Evolutionary conservation across 495 filamentous ascomycete species (phyloP).

Genomic region (Platismatia glauca): DNA sequence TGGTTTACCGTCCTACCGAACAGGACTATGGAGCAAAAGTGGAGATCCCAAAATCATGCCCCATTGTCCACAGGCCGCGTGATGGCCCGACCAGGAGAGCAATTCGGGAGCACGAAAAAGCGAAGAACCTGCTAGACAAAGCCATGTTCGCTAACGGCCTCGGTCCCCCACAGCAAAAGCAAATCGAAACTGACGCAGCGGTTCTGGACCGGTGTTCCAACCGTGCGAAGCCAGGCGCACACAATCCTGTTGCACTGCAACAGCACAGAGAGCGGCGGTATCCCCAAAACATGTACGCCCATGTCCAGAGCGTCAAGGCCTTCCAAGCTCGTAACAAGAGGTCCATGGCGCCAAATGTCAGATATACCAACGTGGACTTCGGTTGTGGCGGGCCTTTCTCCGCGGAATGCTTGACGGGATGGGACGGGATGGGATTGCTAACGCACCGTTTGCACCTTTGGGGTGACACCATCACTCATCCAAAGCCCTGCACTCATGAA

Average conservation of each 20-base stretch:
- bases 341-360: neutral
- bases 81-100: neutral
- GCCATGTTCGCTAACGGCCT: neutral
- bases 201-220: neutral
- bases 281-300: neutral
- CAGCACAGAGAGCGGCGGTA: neutral
- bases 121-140: neutral
- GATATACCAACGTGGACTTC: neutral
- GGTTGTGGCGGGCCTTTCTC: slow-evolving; percentile 2
- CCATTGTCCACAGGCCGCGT: neutral
- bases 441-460: neutral
- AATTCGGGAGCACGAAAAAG: neutral
- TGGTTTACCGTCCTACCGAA: neutral
- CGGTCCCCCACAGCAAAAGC: neutral
- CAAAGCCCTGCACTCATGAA: neutral
- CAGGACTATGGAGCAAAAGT: neutral
- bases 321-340: neutral
- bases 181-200: neutral
- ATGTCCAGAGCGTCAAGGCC: neutral
- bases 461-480: neutral
- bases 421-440: neutral
- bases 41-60: neutral
- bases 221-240: neutral
- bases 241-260: neutral
- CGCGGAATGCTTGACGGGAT: neutral